Evolutionary conservation across 1,284 basidiomycete species (phyloP), one percentile per base, ranked within the genome.

Genomic region (Cutaneotrichosporon cutaneum): DNA sequence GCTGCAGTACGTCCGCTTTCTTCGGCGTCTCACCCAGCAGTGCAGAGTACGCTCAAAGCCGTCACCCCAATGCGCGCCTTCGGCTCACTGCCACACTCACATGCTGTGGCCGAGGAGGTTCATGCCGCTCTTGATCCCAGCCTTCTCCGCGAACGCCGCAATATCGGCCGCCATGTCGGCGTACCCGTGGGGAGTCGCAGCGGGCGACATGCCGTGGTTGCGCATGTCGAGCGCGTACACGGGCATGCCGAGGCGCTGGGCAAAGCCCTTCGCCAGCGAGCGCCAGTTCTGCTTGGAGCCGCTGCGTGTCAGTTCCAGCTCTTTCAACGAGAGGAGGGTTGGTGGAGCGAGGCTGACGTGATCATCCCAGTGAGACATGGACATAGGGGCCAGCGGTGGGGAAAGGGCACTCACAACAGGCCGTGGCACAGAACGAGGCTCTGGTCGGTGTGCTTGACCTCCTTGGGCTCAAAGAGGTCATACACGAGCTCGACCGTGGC

Each of bases 251-350:
- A 83, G 76, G 32, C 77, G 71, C 22, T 76, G 61, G 1, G 83
- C 80, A 67, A 85, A 81, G 9, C 76, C 75, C 60, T 81, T 81
- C 0, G 81, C 81, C 11, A 85, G 68, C 10, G 81, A 82, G 10
- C 84, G 75, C 83, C 83, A 85, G 70, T 85, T 85, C 71, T 85
- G 83, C 69, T 85, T 85, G 14, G 82, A 82, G 2, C 84, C 84
- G 55, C 79, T 81, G 61, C 2, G 27, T 14, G 42, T 42, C 18
- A 51, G n/a, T 16, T 11, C 6, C n/a, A 2, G 6, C 13, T 32
- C 27, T 14, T 8, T 26, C 39, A 35, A n/a, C n/a, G n/a, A n/a
- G 24, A 7, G 8, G 26, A 22, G 0, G 18, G 24, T 18, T 11
- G n/a, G 26, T 11, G 11, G 16, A 22, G 24, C n/a, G n/a, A n/a